Conservation (phyloP, 2,329 filamentous ascomycete genomes). For the Pezicula rhizophila region DNA sequence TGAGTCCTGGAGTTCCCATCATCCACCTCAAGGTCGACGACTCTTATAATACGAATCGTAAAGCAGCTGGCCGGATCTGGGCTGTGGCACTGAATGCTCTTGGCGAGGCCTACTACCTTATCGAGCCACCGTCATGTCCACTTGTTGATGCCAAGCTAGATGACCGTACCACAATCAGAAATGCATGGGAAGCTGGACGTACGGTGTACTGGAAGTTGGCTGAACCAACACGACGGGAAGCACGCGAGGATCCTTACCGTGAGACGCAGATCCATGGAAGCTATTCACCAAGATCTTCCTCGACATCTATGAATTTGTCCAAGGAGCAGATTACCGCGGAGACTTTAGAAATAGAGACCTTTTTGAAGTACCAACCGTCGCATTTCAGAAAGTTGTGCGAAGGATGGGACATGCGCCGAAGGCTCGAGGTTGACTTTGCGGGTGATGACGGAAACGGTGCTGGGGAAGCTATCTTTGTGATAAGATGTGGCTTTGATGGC, state of each 20-base stretch:
- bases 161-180: constrained; percentile 52
- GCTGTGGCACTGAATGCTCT: constrained; percentile 90
- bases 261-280: constrained; percentile 62
- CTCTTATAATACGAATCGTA: constrained; percentile 66
- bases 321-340: constrained; percentile 68
- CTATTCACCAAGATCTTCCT: constrained; percentile 76
- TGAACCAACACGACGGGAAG: constrained; percentile 68
- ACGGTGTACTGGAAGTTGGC: constrained; percentile 75
- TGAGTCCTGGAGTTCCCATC: constrained; percentile 90
- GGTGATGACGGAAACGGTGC: constrained; percentile 69
- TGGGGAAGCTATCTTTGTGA: constrained; percentile 70
- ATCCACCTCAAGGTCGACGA: constrained; percentile 80
- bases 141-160: constrained; percentile 36
- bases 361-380: constrained; percentile 63
- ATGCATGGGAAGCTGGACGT: constrained; percentile 76
- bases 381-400: constrained; percentile 74
- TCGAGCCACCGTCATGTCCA: constrained; percentile 56
- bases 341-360: constrained; percentile 75
- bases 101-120: constrained; percentile 84
- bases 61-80: constrained; percentile 69
- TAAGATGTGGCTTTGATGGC: constrained; percentile 55
- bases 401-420: constrained; percentile 88
- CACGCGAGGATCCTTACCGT: constrained; percentile 67
- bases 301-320: constrained; percentile 64
- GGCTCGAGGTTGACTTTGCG: constrained; percentile 82